These are phyloP conservation scores for Paecilomyces variotii DNA, from an alignment of 2,329 filamentous ascomycete species.

Conservation along the genomic window DNA sequence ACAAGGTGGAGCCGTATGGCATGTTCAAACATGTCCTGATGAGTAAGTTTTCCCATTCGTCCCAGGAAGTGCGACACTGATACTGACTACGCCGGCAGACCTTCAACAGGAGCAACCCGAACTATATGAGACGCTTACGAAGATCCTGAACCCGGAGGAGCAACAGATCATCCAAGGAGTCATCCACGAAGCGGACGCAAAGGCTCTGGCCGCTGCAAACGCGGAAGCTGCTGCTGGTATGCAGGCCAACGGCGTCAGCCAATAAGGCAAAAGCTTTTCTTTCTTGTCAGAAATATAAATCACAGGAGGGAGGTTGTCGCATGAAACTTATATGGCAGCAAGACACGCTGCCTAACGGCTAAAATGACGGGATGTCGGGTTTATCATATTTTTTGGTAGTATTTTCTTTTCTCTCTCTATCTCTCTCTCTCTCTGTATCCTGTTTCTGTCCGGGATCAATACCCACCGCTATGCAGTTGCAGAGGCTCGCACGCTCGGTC, in stretches of 20 bases:
- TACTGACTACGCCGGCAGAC: slow-evolving; percentile 42
- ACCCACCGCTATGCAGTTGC: not conserved
- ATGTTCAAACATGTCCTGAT: slow-evolving; percentile 76
- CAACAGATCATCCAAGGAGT: slow-evolving; percentile 72
- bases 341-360: not conserved
- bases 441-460: not conserved
- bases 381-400: not conserved
- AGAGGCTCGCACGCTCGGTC: not conserved
- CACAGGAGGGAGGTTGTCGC: not conserved
- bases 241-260: slow-evolving; percentile 25
- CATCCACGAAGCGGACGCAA: slow-evolving; percentile 60
- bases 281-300: not conserved
- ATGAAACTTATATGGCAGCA: not conserved
- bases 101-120: slow-evolving; percentile 87
- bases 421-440: not conserved
- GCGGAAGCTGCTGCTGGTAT: slow-evolving; percentile 28
- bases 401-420: not conserved
- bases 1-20: slow-evolving; percentile 90
- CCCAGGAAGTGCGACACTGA: slow-evolving; percentile 16
- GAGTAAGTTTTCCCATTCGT: slow-evolving; percentile 51
- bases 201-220: slow-evolving; percentile 37
- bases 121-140: slow-evolving; percentile 73
- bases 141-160: slow-evolving; percentile 71
- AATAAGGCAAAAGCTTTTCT: slow-evolving; percentile 14
- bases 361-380: not conserved